Conservation (phyloP, 2,329 filamentous ascomycete species). For the Zymoseptoria passerinii region DNA sequence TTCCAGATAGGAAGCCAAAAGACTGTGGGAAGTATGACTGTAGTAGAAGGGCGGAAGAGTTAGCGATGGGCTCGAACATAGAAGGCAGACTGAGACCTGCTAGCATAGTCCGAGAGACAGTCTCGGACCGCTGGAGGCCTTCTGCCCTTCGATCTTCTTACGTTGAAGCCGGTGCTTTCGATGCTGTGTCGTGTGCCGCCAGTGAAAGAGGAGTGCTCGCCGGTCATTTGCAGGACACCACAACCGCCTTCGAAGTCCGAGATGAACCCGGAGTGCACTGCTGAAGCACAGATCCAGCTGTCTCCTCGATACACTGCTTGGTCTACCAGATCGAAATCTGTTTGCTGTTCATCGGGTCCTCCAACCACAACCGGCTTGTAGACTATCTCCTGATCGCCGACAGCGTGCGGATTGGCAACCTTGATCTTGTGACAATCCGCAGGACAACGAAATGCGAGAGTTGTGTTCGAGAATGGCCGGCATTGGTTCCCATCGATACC, state of each 20-base stretch:
- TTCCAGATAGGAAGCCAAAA: constrained; percentile 63
- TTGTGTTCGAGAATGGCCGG: constrained; percentile 62
- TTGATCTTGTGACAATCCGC: constrained; percentile 60
- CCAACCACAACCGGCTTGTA: constrained; percentile 50
- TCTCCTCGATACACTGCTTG: constrained; percentile 72
- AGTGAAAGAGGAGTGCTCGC: constrained; percentile 56
- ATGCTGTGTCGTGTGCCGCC: constrained; percentile 65
- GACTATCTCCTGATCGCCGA: constrained; percentile 57
- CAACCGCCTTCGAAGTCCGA: constrained; percentile 67
- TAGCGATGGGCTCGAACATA: no score
- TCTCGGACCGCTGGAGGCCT: no score
- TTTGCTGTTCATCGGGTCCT: constrained; percentile 36
- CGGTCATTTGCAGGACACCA: constrained; percentile 68
- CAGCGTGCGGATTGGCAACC: constrained; percentile 64
- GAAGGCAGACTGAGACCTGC: no score
- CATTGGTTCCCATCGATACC: constrained; percentile 67
- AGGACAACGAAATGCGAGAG: constrained; percentile 66
- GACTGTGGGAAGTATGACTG: constrained; percentile 86
- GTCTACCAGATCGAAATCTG: constrained; percentile 30
- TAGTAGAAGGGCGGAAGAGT: no score
- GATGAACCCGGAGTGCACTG: constrained; percentile 75
- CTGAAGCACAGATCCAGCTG: constrained; percentile 77
- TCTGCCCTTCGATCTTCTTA: no score
- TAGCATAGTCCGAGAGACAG: no score
- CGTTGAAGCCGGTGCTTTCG: constrained; percentile 65